Evolutionary conservation across 441 rosid species (phyloP).

Genomic region (Gossypium davidsonii): DNA sequence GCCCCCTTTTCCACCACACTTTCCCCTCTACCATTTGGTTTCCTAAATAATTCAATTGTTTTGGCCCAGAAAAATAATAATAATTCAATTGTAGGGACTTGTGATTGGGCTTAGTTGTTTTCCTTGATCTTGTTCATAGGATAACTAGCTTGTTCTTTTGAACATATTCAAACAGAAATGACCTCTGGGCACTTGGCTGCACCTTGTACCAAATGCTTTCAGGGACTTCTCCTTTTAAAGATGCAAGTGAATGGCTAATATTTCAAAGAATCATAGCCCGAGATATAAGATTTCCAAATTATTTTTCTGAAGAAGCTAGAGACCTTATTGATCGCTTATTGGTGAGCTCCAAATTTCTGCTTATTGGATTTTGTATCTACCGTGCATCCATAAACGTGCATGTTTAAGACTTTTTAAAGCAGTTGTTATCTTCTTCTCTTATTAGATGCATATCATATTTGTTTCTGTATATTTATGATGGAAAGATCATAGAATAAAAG

Average conservation of each 20-base stretch:
- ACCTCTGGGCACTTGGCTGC: conserved; percentile 99
- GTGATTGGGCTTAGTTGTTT: not conserved
- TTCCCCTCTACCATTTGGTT: not conserved
- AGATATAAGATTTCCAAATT: conserved; percentile 82
- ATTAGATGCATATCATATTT: not conserved
- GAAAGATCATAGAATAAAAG: not conserved
- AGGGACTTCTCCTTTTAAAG: conserved; percentile 98
- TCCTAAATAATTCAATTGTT: not conserved
- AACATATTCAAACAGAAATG: conserved; percentile 73
- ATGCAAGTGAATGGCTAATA: conserved; percentile 99
- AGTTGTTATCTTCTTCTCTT: not conserved
- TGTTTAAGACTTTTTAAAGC: not conserved
- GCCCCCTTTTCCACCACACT: not conserved
- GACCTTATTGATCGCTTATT: conserved; percentile 79
- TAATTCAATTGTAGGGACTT: not conserved
- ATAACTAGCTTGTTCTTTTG: conserved; percentile 30
- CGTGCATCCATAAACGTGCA: not conserved
- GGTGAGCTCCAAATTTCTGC: conserved; percentile 43
- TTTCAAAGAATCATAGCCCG: conserved; percentile 97
- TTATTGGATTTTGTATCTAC: not conserved
- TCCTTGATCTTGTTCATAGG: conserved; percentile 15
- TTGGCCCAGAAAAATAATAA: not conserved
- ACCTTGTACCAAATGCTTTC: conserved; percentile 99
- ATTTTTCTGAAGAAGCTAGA: conserved; percentile 85
- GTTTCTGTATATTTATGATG: not conserved